phyloP scores from a whole-genome alignment of 169 alveolate species.

The Pseudocohnilembus persalinus region DNA sequence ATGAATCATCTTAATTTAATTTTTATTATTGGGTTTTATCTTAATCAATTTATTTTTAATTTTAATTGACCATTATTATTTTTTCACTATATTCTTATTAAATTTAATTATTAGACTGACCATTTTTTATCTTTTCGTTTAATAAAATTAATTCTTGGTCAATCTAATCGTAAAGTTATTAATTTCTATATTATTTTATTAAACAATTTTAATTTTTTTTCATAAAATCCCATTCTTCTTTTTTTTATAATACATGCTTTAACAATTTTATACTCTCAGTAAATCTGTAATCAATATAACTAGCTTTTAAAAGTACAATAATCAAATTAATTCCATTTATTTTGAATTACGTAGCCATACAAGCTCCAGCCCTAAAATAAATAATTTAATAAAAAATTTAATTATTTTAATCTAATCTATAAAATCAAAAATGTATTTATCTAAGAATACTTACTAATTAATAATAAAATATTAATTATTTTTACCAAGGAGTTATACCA shows the following conservation, averaged over 20 bases:
- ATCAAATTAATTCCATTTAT: constrained; percentile 5
- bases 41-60: neutral
- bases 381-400: too few species aligned
- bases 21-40: neutral
- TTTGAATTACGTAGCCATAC: constrained; percentile 9
- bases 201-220: too few species aligned
- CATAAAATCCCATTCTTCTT: neutral
- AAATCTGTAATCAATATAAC: neutral
- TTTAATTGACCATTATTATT: neutral
- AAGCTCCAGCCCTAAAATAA: constrained; percentile 15
- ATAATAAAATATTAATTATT: too few species aligned
- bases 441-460: too few species aligned
- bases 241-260: too few species aligned
- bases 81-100: neutral
- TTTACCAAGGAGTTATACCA: constrained; percentile 2
- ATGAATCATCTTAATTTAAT: neutral
- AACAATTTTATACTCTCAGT: neutral
- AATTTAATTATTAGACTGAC: neutral
- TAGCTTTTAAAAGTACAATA: constrained; percentile 6
- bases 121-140: neutral
- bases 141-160: neutral
- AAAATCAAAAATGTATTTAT: too few species aligned
- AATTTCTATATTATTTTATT: neutral
- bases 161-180: neutral
- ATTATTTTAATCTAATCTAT: too few species aligned